Conservation (phyloP, 805 yeast species). For the Starmerella tilneyi region DNA sequence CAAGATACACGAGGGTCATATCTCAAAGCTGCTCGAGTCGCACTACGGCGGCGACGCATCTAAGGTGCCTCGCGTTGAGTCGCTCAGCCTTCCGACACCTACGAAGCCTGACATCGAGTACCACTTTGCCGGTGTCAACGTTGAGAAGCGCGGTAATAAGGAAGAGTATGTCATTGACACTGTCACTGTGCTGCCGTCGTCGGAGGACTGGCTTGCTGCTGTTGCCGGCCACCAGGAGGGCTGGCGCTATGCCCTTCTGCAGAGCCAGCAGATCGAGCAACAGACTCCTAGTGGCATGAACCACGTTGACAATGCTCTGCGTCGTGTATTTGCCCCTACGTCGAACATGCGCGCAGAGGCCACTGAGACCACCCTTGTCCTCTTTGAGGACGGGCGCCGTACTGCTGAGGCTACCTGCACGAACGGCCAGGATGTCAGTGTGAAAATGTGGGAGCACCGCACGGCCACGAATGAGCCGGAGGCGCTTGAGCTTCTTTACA, state of each 20-base stretch:
- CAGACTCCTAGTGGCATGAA: slow-evolving; percentile 41
- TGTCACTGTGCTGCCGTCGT: slow-evolving; percentile 29
- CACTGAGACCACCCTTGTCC: slow-evolving; percentile 43
- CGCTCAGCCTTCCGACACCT: slow-evolving; percentile 56
- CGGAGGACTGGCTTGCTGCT: slow-evolving; percentile 59
- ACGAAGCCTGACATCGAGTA: slow-evolving; percentile 30
- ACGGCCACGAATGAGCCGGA: slow-evolving; percentile 67
- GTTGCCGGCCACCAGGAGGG: slow-evolving; percentile 68
- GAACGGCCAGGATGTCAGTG: slow-evolving; percentile 46
- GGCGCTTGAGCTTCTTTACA: slow-evolving; percentile 66
- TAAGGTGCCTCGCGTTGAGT: slow-evolving; percentile 77
- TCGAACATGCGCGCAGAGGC: slow-evolving; percentile 55
- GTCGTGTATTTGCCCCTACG: slow-evolving; percentile 68
- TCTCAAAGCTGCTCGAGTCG: slow-evolving; percentile 49
- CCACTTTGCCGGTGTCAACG: slow-evolving; percentile 21
- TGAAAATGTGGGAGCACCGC: slow-evolving; percentile 77
- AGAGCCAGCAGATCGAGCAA: slow-evolving; percentile 73
- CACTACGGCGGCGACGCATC: slow-evolving; percentile 61
- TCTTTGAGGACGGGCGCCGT: slow-evolving; percentile 67
- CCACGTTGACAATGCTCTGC: slow-evolving; percentile 69
- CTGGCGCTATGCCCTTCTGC: slow-evolving; percentile 89
- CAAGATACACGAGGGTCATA: slow-evolving; percentile 81
- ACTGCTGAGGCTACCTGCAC: slow-evolving; percentile 49
- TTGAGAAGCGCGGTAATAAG: slow-evolving; percentile 19
- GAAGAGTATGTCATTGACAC: slow-evolving; percentile 34